Evolutionary conservation across 208 protist species (phyloP).

Genomic region (Porcisia hertigi): DNA sequence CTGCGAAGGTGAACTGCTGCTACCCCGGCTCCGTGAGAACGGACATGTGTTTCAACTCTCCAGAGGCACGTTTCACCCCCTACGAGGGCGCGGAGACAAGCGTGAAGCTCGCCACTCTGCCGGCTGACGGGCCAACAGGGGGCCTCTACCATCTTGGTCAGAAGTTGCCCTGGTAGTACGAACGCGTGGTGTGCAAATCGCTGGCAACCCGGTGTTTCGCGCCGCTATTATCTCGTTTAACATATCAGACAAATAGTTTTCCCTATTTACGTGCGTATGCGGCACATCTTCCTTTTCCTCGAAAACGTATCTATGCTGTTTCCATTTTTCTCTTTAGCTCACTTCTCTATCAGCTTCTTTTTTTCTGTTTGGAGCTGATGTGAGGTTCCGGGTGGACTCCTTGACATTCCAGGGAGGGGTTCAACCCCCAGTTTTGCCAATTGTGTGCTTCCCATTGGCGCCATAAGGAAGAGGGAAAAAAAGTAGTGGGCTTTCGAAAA

Average conservation of each 20-base stretch:
- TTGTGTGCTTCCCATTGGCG: neutral
- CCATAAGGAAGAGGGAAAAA: neutral
- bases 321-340: neutral
- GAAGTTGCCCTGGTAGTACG: slow-evolving; percentile 66
- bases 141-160: slow-evolving; percentile 82
- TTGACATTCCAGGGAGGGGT: neutral
- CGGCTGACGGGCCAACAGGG: slow-evolving; percentile 73
- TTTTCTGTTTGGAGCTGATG: slow-evolving; percentile 13
- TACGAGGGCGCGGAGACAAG: slow-evolving; percentile 81
- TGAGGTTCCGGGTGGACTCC: neutral
- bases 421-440: neutral
- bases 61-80: slow-evolving; percentile 42
- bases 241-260: neutral
- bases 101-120: slow-evolving; percentile 77
- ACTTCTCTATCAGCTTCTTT: slow-evolving; percentile 11
- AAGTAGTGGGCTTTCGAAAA: neutral
- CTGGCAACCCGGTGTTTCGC: neutral
- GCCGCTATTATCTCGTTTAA: neutral
- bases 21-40: slow-evolving; percentile 83
- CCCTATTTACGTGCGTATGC: neutral
- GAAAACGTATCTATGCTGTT: slow-evolving; percentile 7
- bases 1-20: slow-evolving; percentile 70
- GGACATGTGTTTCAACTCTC: slow-evolving; percentile 70
- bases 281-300: neutral
- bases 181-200: neutral